Evolutionary conservation across 805 yeast species (phyloP), one percentile per base, ranked within the genome.

Genomic region (Candida odintsovae): DNA sequence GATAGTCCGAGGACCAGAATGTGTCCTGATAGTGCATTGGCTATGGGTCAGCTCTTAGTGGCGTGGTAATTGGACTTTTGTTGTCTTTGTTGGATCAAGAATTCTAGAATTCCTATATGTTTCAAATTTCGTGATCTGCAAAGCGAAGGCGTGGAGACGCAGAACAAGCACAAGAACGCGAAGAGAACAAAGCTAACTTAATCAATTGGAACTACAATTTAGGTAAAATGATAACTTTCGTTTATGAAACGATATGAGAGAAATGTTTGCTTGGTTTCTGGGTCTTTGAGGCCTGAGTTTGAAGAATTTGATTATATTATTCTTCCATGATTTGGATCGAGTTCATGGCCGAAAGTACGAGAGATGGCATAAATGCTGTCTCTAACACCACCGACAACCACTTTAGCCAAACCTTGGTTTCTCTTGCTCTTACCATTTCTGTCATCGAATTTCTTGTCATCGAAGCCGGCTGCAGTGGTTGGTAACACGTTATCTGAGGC

Each of bases 401-500:
- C 80, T 62, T 85, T 84, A 16, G 88, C 89, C 50, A 87, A 67
- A 8, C 90, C 90, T 39, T 73, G 75, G n/a, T 76, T 75, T 53
- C 68, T 71, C 49, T 64, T 67, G 52, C 66, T 63, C 54, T 69
- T 67, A 42, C 68, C 64, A 51, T 64, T 58, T 50, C 60, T 44
- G 28, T 54, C 63, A 20, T 57, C 64, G 42, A 63, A 64, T 16
- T 53, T 50, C 29, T 53, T 54, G 20, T 51, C 55, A 19, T 58
- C 55, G 42, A 49, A 46, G 16, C 64, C 62, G 18, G 65, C 63
- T 3, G 57, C 50, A 38, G 64, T 61, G 10, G 69, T 71, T 9
- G 99, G 99, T 39, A 94, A 73, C 18, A 86, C 80, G 58, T 87
- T 85, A 59, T 94, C 99, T 51, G 88, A 86, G 1, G 97, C 97